Evolutionary conservation across 2,329 filamentous ascomycete species (phyloP).

Genomic region (Parafenestella ontariensis): DNA sequence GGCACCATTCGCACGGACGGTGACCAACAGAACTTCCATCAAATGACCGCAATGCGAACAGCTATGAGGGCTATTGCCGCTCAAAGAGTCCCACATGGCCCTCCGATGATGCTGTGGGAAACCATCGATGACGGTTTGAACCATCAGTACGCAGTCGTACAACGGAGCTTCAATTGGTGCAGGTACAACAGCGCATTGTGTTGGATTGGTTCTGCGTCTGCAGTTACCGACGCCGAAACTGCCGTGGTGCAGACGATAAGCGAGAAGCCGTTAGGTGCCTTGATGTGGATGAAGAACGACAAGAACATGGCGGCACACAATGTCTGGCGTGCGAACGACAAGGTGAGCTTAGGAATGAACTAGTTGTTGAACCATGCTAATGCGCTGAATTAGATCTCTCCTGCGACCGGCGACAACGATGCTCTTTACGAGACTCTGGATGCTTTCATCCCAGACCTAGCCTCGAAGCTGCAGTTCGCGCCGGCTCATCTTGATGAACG

Average conservation of each 20-base stretch:
- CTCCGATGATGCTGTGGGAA: conserved; percentile 55
- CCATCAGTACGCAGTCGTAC: conserved; percentile 52
- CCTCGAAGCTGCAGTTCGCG: conserved; percentile 3
- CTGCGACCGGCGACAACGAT: background rate
- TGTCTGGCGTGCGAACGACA: conserved; percentile 43
- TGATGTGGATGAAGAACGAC: conserved; percentile 56
- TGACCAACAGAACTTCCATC: conserved; percentile 55
- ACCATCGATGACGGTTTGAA: conserved; percentile 50
- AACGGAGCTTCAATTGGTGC: conserved; percentile 55
- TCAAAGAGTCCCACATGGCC: conserved; percentile 49
- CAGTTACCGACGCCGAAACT: conserved; percentile 48
- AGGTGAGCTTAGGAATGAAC: no score
- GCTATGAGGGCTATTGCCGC: conserved; percentile 56
- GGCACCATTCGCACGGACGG: conserved; percentile 52
- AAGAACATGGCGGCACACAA: conserved; percentile 55
- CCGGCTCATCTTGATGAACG: no score
- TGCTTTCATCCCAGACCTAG: conserved; percentile 12
- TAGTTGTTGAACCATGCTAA: no score
- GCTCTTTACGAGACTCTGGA: conserved; percentile 8
- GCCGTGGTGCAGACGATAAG: conserved; percentile 28
- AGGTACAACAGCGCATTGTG: conserved; percentile 55
- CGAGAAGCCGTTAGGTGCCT: conserved; percentile 52
- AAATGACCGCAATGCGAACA: conserved; percentile 50
- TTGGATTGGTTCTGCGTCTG: conserved; percentile 52
- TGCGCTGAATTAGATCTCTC: background rate